A percentile compares a stretch with the other conserved stretches of the same genome.
Evolutionary conservation across 2,329 filamentous ascomycete species (phyloP).

Genomic region (Neophaeococcomyces aloes): DNA sequence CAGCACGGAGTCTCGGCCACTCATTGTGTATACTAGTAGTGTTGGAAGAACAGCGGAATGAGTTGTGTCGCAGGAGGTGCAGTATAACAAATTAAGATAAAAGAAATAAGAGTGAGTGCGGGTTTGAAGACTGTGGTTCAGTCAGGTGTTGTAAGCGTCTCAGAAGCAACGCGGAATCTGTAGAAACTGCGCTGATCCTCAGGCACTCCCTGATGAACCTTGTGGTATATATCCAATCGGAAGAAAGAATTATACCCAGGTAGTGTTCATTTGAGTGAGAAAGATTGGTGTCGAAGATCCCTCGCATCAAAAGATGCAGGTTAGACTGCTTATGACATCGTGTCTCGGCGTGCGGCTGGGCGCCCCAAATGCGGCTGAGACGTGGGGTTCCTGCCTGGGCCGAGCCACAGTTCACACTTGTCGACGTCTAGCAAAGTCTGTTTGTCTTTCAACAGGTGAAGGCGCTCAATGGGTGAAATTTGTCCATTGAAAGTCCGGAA

Average conservation of each 20-base stretch:
- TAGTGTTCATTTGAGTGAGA: not conserved
- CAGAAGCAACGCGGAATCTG: constrained; percentile 2
- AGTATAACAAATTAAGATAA: not conserved
- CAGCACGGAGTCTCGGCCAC: constrained; percentile 12
- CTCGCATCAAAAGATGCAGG: constrained; percentile 1
- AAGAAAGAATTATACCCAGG: not conserved
- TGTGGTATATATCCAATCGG: constrained; percentile 6
- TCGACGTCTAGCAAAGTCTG: not conserved
- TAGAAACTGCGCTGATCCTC: constrained; percentile 9
- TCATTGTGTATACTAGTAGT: not conserved
- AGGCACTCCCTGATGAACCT: constrained; percentile 2
- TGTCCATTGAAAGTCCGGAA: too few species aligned
- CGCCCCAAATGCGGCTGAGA: constrained; percentile 1
- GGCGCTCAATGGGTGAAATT: too few species aligned
- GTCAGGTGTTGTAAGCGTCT: not conserved
- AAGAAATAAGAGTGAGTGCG: not conserved
- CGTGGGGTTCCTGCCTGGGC: not conserved
- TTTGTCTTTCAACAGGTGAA: too few species aligned
- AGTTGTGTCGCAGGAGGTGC: not conserved
- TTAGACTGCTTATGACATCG: not conserved
- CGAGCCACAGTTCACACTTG: not conserved
- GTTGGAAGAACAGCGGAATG: not conserved
- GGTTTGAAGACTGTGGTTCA: not conserved
- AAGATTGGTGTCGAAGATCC: constrained; percentile 5
- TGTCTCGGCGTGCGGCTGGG: not conserved